Base-by-base conservation (phyloP, 2,329 filamentous ascomycete species). In the Stemphylium beticola region DNA sequence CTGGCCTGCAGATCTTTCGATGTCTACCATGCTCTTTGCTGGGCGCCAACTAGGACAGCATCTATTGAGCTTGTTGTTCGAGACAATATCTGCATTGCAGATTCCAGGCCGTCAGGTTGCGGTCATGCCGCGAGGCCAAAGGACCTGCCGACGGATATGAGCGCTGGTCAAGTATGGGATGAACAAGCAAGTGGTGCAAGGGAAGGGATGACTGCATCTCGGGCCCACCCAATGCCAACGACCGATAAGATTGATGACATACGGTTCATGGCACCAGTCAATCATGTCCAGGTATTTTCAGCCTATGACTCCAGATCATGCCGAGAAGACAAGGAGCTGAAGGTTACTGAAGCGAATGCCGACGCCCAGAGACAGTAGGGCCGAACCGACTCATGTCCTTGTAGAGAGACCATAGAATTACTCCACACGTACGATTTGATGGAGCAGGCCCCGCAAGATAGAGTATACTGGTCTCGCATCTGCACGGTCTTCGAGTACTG, bases 71-170 rank as follows among this genome's bases (percentile, higher is more conserved):
- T 54, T 54, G 49, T 56, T 53, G 49, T 38, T 24, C 39, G 47
- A 62, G 59, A 61, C 37, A 50, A 60, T 42, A 44, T 57, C 40
- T 51, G 36, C 52, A 38, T 53, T 44, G 44, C 49, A 48, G 43
- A 39, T 41, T 43, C 53, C 47, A 46, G 55, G 39, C 52, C 34
- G 29, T 49, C 51, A 33, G 33, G n/a, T 44, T 15, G 42, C 43
- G 37, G 36, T 48, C 42, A 38, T 49, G 37, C 22, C 31, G 43
- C 44, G 20, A 41, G 57, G 33, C 62, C 62, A 45, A 55, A 41
- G 62, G 53, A 51, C 63, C 58, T 61, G 61, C 49, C 38, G 31
- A 57, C 61, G 64, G 65, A 68, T 50, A 62, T 71, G 41, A 59
- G 65, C 64, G 66, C 60, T 57, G 52, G 48, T 49, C 49, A 51